A percentile compares a stretch with the other conserved stretches of the same genome.
Evolutionary conservation across 768 basidiomycete species (phyloP).

Genomic region (Hericium rajendrae): DNA sequence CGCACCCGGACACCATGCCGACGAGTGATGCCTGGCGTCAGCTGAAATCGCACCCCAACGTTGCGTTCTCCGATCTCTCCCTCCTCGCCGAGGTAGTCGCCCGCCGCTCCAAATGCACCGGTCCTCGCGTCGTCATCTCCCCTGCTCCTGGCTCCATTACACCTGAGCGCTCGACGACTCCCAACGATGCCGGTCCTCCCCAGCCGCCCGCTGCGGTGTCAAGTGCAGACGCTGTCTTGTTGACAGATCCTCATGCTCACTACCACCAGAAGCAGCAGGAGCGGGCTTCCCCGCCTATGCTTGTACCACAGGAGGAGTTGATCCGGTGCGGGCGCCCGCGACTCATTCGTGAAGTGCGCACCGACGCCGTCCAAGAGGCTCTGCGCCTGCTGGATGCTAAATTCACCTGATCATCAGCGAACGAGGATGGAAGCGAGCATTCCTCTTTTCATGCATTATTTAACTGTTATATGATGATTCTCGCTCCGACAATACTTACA

Average conservation of each 20-base stretch:
- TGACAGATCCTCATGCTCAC: slow-evolving; percentile 46
- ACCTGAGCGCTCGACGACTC: slow-evolving; percentile 36
- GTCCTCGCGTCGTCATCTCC: slow-evolving; percentile 55
- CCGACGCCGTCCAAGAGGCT: slow-evolving; percentile 68
- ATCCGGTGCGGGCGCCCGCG: slow-evolving; percentile 49
- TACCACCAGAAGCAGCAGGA: slow-evolving; percentile 36
- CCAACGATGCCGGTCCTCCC: slow-evolving; percentile 11
- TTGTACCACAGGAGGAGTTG: slow-evolving; percentile 54
- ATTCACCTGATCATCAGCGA: slow-evolving; percentile 11
- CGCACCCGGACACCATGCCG: slow-evolving; percentile 49
- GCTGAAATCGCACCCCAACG: slow-evolving; percentile 83
- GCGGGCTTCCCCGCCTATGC: slow-evolving; percentile 32
- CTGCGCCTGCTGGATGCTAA: slow-evolving; percentile 57
- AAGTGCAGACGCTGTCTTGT: slow-evolving; percentile 28
- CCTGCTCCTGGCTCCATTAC: slow-evolving; percentile 40
- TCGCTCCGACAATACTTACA: too few species aligned
- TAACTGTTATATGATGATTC: too few species aligned
- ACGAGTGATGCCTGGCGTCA: slow-evolving; percentile 79
- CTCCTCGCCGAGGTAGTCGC: slow-evolving; percentile 86
- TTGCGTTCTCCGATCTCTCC: slow-evolving; percentile 72
- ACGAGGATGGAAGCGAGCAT: background rate
- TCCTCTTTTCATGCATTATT: too few species aligned
- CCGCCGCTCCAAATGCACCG: slow-evolving; percentile 68
- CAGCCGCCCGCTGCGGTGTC: slow-evolving; percentile 2
- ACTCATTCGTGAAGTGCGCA: slow-evolving; percentile 53